Percentiles rank a stretch among this genome's conserved stretches.
These are phyloP conservation scores for Anisodus tanguticus DNA, from an alignment of 257 asterid genomes.

Conservation along the genomic window DNA sequence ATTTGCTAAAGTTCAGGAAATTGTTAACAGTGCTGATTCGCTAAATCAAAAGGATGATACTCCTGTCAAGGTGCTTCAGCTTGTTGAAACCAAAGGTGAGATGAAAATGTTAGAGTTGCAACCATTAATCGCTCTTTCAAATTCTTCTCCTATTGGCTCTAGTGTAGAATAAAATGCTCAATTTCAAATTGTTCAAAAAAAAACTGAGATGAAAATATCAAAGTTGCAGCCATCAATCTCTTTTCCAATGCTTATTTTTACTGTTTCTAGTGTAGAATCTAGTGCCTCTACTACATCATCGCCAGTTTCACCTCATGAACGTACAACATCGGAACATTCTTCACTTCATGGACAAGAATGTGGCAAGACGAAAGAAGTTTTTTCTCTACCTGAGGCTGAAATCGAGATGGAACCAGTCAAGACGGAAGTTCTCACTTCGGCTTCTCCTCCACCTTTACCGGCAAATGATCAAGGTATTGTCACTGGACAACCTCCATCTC, in stretches of 20 bases:
- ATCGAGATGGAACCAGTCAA: slow-evolving; percentile 38
- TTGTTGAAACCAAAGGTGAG: slow-evolving; percentile 23
- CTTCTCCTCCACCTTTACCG: slow-evolving; percentile 35
- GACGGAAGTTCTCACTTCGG: slow-evolving; percentile 39
- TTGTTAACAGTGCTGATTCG: slow-evolving; percentile 47
- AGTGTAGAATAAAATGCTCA: not conserved
- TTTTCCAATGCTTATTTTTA: slow-evolving; percentile 37
- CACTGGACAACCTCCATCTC: slow-evolving; percentile 35
- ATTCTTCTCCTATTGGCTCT: slow-evolving; percentile 36
- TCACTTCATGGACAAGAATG: slow-evolving; percentile 35
- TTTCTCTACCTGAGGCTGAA: slow-evolving; percentile 34
- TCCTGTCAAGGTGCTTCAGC: slow-evolving; percentile 34
- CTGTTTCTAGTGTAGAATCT: slow-evolving; percentile 3
- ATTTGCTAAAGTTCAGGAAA: slow-evolving; percentile 49
- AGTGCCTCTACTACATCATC: slow-evolving; percentile 40
- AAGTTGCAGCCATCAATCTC: slow-evolving; percentile 29
- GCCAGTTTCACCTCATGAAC: slow-evolving; percentile 42
- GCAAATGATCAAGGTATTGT: slow-evolving; percentile 41
- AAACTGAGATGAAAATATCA: slow-evolving; percentile 26
- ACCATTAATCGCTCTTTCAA: slow-evolving; percentile 39
- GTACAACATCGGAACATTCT: slow-evolving; percentile 36
- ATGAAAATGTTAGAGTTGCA: not conserved
- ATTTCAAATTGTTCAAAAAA: slow-evolving; percentile 29
- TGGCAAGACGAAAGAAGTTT: slow-evolving; percentile 33
- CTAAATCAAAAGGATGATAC: slow-evolving; percentile 41